phyloP scores from a whole-genome alignment of 495 filamentous ascomycete genomes.

The Podospora australis region DNA sequence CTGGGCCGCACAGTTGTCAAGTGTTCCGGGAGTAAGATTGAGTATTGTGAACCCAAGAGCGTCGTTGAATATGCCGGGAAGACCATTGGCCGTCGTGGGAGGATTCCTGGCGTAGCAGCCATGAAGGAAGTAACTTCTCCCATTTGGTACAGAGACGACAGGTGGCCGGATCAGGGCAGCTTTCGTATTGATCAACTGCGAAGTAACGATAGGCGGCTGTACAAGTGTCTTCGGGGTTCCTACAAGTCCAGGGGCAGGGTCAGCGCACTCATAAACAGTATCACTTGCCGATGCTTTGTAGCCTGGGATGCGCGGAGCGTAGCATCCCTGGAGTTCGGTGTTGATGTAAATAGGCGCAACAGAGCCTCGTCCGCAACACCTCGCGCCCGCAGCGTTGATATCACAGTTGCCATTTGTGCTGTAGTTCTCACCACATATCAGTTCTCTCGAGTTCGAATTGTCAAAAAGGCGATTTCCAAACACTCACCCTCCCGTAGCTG shows the following conservation, averaged over 20 bases:
- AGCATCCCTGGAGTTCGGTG: constrained; percentile 2
- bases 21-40: neutral
- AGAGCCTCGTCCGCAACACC: neutral
- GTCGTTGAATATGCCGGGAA: neutral
- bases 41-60: neutral
- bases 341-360: constrained; percentile 2
- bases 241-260: neutral
- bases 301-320: constrained; percentile 1
- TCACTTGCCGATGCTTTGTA: constrained; percentile 1
- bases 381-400: neutral
- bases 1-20: neutral
- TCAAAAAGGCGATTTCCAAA: too few relatives aligned
- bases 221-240: neutral
- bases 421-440: too few relatives aligned
- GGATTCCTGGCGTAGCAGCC: neutral
- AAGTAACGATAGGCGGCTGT: neutral
- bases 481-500: neutral
- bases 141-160: neutral
- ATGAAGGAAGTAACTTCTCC: neutral
- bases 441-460: too few relatives aligned
- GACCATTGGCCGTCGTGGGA: neutral
- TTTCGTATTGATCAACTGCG: neutral
- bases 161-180: constrained; percentile 1
- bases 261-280: neutral
- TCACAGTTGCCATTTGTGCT: neutral